Conservation (phyloP, 768 basidiomycete species). For the Serendipita sp. region DNA sequence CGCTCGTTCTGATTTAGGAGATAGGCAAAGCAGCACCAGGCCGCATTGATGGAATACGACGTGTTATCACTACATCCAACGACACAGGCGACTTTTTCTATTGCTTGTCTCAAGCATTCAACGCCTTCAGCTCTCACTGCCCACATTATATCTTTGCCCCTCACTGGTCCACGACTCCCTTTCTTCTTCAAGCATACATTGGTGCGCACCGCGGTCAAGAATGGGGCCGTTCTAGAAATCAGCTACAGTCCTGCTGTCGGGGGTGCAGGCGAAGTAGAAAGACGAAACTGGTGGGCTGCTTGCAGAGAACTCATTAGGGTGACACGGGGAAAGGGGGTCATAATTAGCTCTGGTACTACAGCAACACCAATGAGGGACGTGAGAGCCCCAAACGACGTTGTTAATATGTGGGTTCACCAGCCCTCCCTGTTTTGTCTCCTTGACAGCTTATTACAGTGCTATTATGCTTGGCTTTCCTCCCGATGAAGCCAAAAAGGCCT, state of each 20-base stretch:
- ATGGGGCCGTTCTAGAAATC: slow-evolving; percentile 73
- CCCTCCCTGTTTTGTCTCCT: neutral
- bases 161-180: slow-evolving; percentile 60
- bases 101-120: slow-evolving; percentile 67
- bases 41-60: slow-evolving; percentile 52
- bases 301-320: slow-evolving; percentile 64
- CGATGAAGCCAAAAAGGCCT: slow-evolving; percentile 47
- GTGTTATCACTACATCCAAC: slow-evolving; percentile 62
- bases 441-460: slow-evolving; percentile 27
- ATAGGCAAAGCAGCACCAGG: slow-evolving; percentile 56
- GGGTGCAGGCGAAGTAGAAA: slow-evolving; percentile 41
- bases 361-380: slow-evolving; percentile 34
- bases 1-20: neutral
- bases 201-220: slow-evolving; percentile 62
- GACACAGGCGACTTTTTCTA: slow-evolving; percentile 52
- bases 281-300: slow-evolving; percentile 74
- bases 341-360: slow-evolving; percentile 57
- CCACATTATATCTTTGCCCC: slow-evolving; percentile 65
- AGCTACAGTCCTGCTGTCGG: slow-evolving; percentile 60
- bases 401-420: slow-evolving; percentile 44
- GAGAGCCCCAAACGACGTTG: slow-evolving; percentile 55
- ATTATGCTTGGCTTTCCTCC: slow-evolving; percentile 51
- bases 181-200: slow-evolving; percentile 75
- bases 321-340: slow-evolving; percentile 60
- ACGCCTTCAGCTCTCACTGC: slow-evolving; percentile 60